Conservation (phyloP, 805 yeast species). For the Priceomyces melissophilus region DNA sequence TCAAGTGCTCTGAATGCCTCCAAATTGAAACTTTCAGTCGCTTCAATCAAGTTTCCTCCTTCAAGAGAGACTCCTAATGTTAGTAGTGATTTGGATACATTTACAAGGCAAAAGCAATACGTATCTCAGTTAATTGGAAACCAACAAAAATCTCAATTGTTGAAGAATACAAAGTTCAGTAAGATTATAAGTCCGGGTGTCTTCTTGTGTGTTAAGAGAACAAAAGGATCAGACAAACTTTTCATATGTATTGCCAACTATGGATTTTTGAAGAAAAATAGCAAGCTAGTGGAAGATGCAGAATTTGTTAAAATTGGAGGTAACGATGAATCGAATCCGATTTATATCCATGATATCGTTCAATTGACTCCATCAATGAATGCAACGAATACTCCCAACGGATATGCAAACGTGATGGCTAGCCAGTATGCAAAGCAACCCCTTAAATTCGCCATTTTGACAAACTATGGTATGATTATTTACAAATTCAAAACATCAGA, state of each 20-base stretch:
- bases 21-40: slow-evolving; percentile 30
- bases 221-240: slow-evolving; percentile 44
- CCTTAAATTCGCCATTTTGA: slow-evolving; percentile 75
- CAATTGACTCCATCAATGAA: slow-evolving; percentile 67
- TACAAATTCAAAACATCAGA: slow-evolving; percentile 80
- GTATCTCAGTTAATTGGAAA: slow-evolving; percentile 34
- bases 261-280: slow-evolving; percentile 73
- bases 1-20: slow-evolving; percentile 18
- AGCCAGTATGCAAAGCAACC: slow-evolving; percentile 72
- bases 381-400: slow-evolving; percentile 72
- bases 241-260: slow-evolving; percentile 82
- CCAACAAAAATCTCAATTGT: slow-evolving; percentile 52
- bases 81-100: slow-evolving; percentile 40
- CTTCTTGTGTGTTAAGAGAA: slow-evolving; percentile 62
- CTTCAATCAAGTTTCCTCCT: slow-evolving; percentile 66
- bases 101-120: slow-evolving; percentile 39
- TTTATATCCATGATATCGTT: slow-evolving; percentile 64
- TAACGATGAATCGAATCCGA: slow-evolving; percentile 20
- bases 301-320: slow-evolving; percentile 50
- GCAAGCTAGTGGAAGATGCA: slow-evolving; percentile 75
- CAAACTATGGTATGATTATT: slow-evolving; percentile 72
- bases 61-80: slow-evolving; percentile 41
- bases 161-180: slow-evolving; percentile 55
- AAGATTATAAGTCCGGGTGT: slow-evolving; percentile 82
- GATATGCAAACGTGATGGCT: slow-evolving; percentile 83